phyloP scores from a whole-genome alignment of 495 filamentous ascomycete species.

The Aspergillus baeticus region DNA sequence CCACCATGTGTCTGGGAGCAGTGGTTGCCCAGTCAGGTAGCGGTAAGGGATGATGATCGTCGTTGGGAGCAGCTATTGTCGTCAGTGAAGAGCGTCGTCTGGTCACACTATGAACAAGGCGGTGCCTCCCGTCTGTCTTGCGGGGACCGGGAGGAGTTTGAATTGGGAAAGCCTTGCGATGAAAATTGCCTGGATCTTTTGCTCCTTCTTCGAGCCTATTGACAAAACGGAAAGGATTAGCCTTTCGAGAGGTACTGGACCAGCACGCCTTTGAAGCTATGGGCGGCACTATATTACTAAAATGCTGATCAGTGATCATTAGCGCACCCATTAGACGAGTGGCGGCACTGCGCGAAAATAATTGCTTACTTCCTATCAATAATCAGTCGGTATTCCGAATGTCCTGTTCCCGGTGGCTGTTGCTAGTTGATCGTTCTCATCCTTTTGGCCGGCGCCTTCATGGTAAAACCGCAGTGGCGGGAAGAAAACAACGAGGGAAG shows the following conservation, averaged over 20 bases:
- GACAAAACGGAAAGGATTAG: background rate
- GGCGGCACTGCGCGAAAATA: background rate
- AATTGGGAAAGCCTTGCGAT: conserved; percentile 8
- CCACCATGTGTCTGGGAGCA: conserved; percentile 1
- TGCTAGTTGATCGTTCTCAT: no score
- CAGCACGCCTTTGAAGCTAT: background rate
- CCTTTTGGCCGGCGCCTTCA: no score
- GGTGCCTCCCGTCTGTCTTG: background rate
- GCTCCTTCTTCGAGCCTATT: background rate
- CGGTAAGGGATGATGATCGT: conserved; percentile 11
- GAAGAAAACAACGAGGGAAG: background rate
- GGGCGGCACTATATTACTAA: background rate
- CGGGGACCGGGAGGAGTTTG: conserved; percentile 3
- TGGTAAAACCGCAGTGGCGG: background rate
- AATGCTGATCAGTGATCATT: background rate
- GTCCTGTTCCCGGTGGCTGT: background rate
- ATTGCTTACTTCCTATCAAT: no score
- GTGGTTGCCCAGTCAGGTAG: background rate
- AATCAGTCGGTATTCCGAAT: no score
- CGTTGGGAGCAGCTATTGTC: conserved; percentile 14
- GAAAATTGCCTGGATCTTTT: background rate
- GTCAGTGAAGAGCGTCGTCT: conserved; percentile 10
- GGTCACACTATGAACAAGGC: background rate
- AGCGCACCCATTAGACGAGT: background rate
- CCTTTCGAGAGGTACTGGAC: background rate